Percentiles rank a stretch among this genome's conserved stretches.
Conservation (phyloP, 176 grass and related monocot species). For the Typha latifolia region DNA sequence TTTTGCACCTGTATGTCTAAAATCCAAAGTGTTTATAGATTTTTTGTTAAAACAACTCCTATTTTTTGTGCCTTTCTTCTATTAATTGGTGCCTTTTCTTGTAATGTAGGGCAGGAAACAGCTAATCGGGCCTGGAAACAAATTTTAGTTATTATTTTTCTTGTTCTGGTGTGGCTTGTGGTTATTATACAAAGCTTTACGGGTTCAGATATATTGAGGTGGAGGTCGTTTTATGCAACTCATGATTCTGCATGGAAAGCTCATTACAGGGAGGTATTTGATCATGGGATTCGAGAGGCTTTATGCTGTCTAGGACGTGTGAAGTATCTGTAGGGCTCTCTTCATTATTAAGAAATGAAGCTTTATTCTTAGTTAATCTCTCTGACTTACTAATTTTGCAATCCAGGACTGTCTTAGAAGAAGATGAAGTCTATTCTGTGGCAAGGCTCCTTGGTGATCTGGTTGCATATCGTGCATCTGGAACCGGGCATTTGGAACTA, state of each 20-base stretch:
- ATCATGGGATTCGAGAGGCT: conserved; percentile 95
- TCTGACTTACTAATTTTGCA: conserved; percentile 12
- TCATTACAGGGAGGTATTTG: conserved; percentile 98
- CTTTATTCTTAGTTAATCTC: conserved; percentile 13
- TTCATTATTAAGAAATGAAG: conserved; percentile 15
- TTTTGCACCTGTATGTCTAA: background rate
- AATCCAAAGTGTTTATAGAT: background rate
- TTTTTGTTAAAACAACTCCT: background rate
- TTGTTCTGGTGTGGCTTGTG: conserved; percentile 69
- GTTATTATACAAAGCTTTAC: conserved; percentile 78
- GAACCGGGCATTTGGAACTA: conserved; percentile 93
- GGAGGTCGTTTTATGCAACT: conserved; percentile 93
- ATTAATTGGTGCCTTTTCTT: conserved; percentile 29
- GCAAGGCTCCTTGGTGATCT: conserved; percentile 92
- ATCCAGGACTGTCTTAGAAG: conserved; percentile 75
- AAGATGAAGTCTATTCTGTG: conserved; percentile 95
- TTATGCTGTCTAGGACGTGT: conserved; percentile 86
- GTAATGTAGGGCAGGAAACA: conserved; percentile 71
- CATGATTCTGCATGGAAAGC: conserved; percentile 98
- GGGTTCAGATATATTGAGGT: conserved; percentile 84
- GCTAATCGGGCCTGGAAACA: conserved; percentile 39
- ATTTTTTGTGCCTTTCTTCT: conserved; percentile 5
- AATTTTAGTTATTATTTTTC: conserved; percentile 54
- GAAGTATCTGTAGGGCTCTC: conserved; percentile 74
- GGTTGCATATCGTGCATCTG: conserved; percentile 98